Evolutionary conservation across 73 alveolate species (phyloP).

Genomic region (Blepharisma japonicum): DNA sequence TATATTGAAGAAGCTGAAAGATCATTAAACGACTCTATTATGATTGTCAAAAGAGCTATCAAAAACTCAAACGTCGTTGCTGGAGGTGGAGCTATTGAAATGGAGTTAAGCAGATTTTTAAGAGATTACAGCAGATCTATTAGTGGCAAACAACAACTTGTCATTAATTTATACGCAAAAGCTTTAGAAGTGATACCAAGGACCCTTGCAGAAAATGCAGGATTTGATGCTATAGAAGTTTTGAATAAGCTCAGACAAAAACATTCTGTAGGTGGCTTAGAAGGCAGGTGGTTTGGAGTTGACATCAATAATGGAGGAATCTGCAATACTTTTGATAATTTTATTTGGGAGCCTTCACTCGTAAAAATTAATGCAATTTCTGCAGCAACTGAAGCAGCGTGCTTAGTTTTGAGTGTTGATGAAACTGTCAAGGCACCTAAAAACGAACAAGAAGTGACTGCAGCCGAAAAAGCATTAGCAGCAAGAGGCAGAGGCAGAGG

Average conservation of each 20-base stretch:
- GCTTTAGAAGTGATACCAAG: constrained; percentile 96
- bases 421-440: constrained; percentile 89
- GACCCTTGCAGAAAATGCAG: constrained; percentile 96
- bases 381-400: constrained; percentile 93
- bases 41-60: constrained; percentile 89
- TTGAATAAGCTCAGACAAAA: constrained; percentile 88
- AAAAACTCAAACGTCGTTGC: constrained; percentile 81
- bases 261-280: constrained; percentile 84
- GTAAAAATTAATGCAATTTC: constrained; percentile 76
- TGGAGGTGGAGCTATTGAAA: constrained; percentile 90
- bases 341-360: constrained; percentile 81
- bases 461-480: not conserved
- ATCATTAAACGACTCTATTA: constrained; percentile 93
- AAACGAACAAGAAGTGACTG: constrained; percentile 52
- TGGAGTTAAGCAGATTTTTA: constrained; percentile 90
- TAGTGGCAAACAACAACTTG: constrained; percentile 86
- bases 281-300: constrained; percentile 93
- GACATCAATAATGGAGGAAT: constrained; percentile 68
- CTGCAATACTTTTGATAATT: constrained; percentile 63
- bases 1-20: constrained; percentile 98
- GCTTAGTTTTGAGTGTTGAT: constrained; percentile 91
- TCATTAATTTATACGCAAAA: constrained; percentile 83
- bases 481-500: constrained; percentile 31
- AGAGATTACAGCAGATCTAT: constrained; percentile 66
- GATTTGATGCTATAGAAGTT: constrained; percentile 61